Conservation (phyloP, 495 filamentous ascomycete genomes). For the Annulohypoxylon moriforme region DNA sequence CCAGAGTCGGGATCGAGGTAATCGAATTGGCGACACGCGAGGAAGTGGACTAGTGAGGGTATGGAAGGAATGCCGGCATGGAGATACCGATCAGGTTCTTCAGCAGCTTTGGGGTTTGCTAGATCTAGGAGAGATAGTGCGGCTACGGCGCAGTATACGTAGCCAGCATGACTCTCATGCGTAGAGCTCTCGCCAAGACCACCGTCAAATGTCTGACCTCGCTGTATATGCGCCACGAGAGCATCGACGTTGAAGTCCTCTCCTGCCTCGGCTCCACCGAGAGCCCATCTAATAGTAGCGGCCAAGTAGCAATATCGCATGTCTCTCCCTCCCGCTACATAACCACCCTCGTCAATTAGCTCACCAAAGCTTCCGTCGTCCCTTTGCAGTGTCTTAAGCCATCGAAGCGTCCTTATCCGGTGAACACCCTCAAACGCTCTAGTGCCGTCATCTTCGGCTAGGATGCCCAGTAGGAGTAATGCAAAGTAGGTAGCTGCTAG, state of each 20-base stretch:
- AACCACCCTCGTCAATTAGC: slow-evolving; percentile 67
- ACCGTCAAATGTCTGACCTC: slow-evolving; percentile 86
- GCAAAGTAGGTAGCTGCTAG: slow-evolving; percentile 90
- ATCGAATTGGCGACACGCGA: slow-evolving; percentile 72
- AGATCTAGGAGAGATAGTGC: slow-evolving; percentile 75
- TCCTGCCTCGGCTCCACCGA: slow-evolving; percentile 71
- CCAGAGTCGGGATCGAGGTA: slow-evolving; percentile 63
- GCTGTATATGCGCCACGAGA: slow-evolving; percentile 76
- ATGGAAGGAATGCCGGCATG: slow-evolving; percentile 51
- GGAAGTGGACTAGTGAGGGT: slow-evolving; percentile 53
- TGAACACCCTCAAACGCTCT: slow-evolving; percentile 66
- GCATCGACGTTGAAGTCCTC: slow-evolving; percentile 80
- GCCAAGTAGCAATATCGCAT: slow-evolving; percentile 88
- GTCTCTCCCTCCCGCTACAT: slow-evolving; percentile 81
- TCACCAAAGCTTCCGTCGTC: slow-evolving; percentile 93
- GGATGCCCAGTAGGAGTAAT: slow-evolving; percentile 74
- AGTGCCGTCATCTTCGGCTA: slow-evolving; percentile 75
- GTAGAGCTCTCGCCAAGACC: slow-evolving; percentile 84
- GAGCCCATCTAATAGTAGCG: slow-evolving; percentile 81
- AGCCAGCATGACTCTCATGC: slow-evolving; percentile 92
- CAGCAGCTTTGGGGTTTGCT: slow-evolving; percentile 40
- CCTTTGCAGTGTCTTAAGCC: slow-evolving; percentile 82
- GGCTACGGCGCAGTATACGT: slow-evolving; percentile 85
- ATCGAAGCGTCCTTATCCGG: slow-evolving; percentile 72
- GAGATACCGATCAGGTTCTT: slow-evolving; percentile 48